These are phyloP conservation scores for Gelatoporia subvermispora DNA, from an alignment of 768 basidiomycete genomes.

Conservation along the genomic window DNA sequence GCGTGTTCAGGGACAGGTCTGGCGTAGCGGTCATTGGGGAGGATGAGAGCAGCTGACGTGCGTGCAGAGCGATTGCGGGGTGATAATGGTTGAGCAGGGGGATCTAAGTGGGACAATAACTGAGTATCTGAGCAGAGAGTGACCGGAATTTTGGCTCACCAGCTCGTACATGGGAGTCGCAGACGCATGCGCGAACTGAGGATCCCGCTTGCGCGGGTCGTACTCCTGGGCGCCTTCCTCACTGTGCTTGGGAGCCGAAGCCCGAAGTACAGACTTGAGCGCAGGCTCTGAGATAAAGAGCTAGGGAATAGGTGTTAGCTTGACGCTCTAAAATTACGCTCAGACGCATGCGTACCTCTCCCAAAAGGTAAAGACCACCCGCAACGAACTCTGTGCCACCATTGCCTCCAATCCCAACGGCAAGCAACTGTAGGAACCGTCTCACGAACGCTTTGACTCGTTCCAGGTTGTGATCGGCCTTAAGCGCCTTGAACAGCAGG, in stretches of 20 bases:
- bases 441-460: slow-evolving; percentile 79
- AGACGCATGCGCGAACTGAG: slow-evolving; percentile 78
- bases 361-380: slow-evolving; percentile 82
- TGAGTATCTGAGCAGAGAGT: not conserved
- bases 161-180: slow-evolving; percentile 86
- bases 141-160: slow-evolving; percentile 40
- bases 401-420: slow-evolving; percentile 46
- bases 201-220: slow-evolving; percentile 88
- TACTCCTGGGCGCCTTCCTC: slow-evolving; percentile 39
- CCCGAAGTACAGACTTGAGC: slow-evolving; percentile 38
- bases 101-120: slow-evolving; percentile 29
- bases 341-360: slow-evolving; percentile 56
- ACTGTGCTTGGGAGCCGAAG: slow-evolving; percentile 10
- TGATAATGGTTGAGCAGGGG: slow-evolving; percentile 86
- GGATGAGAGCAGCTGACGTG: slow-evolving; percentile 70
- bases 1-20: slow-evolving; percentile 88
- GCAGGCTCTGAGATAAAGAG: slow-evolving; percentile 46
- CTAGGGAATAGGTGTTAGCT: slow-evolving; percentile 22
- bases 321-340: not conserved
- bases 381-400: slow-evolving; percentile 85
- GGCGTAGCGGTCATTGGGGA: slow-evolving; percentile 76
- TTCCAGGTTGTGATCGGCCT: slow-evolving; percentile 52
- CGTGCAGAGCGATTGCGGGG: slow-evolving; percentile 83
- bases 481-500: slow-evolving; percentile 85
- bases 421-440: slow-evolving; percentile 78